Evolutionary conservation across 495 filamentous ascomycete species (phyloP), one percentile per base, ranked within the genome.

Genomic region (Penicillium canescens): DNA sequence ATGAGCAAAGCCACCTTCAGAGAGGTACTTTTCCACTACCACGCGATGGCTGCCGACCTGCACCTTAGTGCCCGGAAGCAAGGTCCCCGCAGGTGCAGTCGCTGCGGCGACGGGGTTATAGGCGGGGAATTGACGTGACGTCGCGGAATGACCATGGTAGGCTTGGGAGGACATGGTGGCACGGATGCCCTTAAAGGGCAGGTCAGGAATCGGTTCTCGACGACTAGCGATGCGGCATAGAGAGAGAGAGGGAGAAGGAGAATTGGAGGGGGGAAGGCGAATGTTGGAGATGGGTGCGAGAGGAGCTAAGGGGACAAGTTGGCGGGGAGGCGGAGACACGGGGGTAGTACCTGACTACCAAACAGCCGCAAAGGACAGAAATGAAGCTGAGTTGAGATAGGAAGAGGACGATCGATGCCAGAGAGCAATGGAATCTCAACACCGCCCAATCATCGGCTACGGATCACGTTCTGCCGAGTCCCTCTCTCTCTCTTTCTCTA

Each of bases 1-100:
- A 75, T 98, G 94, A 61, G 94, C 94, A 65, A 98, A 98, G 24
- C 94, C 94, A 55, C 95, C 94, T 78, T 98, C 94, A 38, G 94
- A 98, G 28, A 98, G 85, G 76, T 98, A 98, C 69, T 92, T 95
- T 64, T 97, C 94, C 49, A 98, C 93, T n/a, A 92, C 80, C 24
- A 96, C 95, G 55, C 91, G 85, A 70, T 98, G 95, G 54, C 80
- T 82, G 63, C 94, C 94, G 33, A 96, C 91, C 62, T 96, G 92
- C 64, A 98, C 92, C 75, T 96, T 95, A 54, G 94, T 98, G 7
- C 92, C 92, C 13, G 95, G 86, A 34, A 86, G 74, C 66, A 98
- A 97, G 36, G 95, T 98, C 48, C 94, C 94, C 37, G 88, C 82
- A 16, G 93, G 94, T 38, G 85, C 82, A 58, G 70, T 77, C 42